Percentiles rank a stretch among this genome's conserved stretches.
Conservation (phyloP, 805 yeast species). For the Wickerhamiella qilinensis region DNA sequence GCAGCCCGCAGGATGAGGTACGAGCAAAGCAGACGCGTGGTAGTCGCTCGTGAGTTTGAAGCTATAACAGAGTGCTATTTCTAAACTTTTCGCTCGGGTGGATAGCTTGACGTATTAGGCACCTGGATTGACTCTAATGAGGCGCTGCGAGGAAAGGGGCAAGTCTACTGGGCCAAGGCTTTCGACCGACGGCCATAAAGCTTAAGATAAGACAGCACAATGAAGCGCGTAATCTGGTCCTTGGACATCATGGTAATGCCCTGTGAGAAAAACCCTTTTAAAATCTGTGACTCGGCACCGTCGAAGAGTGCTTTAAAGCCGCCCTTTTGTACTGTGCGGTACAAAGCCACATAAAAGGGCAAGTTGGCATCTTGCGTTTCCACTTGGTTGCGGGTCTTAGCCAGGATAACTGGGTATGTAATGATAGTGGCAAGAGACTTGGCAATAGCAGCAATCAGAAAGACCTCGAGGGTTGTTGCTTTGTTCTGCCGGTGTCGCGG, state of each 20-base stretch:
- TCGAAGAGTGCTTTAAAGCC: slow-evolving; percentile 70
- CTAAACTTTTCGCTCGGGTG: too few relatives aligned
- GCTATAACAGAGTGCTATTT: too few relatives aligned
- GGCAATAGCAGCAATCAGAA: slow-evolving; percentile 50
- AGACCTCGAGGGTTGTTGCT: slow-evolving; percentile 30
- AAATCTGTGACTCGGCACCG: slow-evolving; percentile 31
- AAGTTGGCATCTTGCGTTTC: slow-evolving; percentile 17
- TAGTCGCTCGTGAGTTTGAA: too few relatives aligned
- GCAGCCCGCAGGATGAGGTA: too few relatives aligned
- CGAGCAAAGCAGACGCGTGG: too few relatives aligned
- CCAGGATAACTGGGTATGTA: slow-evolving; percentile 66
- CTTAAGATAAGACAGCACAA: slow-evolving; percentile 4
- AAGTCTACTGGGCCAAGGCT: too few relatives aligned
- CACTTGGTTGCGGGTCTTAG: slow-evolving; percentile 56
- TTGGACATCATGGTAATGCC: slow-evolving; percentile 24
- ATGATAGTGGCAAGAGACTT: slow-evolving; percentile 49
- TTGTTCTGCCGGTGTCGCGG: slow-evolving; percentile 15
- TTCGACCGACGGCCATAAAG: too few relatives aligned
- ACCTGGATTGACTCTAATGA: too few relatives aligned
- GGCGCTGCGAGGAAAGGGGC: too few relatives aligned
- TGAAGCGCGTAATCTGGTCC: slow-evolving; percentile 21
- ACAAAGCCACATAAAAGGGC: slow-evolving; percentile 11
- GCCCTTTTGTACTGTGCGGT: slow-evolving; percentile 43
- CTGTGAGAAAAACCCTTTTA: slow-evolving; percentile 21
- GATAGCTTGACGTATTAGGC: too few relatives aligned